Conservation (phyloP, 2,329 filamentous ascomycete species). For the Fusarium fracticaudum region DNA sequence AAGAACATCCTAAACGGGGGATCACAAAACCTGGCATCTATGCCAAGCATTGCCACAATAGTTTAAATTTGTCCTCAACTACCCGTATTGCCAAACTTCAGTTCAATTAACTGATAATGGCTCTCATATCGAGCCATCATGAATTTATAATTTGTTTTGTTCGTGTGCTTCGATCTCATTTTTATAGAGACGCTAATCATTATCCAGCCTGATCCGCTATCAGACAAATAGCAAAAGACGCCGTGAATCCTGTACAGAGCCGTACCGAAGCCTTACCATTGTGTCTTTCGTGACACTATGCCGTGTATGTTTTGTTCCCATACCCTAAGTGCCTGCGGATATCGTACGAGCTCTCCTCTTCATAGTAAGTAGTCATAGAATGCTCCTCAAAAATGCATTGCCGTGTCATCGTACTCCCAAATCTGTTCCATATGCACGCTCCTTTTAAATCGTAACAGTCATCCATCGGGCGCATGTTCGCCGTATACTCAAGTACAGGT, state of each 20-base stretch:
- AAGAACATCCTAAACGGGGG: neutral
- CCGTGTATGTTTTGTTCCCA: conserved; percentile 9
- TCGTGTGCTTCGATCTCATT: conserved; percentile 23
- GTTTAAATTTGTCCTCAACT: neutral
- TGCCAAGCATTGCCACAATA: neutral
- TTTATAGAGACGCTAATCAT: conserved; percentile 21
- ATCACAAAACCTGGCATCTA: neutral
- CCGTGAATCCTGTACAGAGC: conserved; percentile 30
- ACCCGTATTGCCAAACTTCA: neutral
- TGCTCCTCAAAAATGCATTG: conserved; percentile 19
- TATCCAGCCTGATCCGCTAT: conserved; percentile 26
- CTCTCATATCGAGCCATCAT: neutral
- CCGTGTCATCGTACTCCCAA: conserved; percentile 16
- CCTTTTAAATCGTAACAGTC: conserved; percentile 28
- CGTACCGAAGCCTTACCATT: conserved; percentile 1
- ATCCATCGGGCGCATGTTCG: neutral
- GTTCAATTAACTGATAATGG: neutral
- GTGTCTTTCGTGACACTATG: conserved; percentile 11
- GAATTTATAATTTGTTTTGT: neutral
- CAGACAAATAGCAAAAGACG: conserved; percentile 32
- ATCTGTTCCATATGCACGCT: conserved; percentile 24
- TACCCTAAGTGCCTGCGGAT: conserved; percentile 1
- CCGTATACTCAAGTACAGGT: neutral
- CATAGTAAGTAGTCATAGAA: conserved; percentile 21
- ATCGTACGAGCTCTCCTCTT: conserved; percentile 5